A percentile compares a stretch with the other conserved stretches of the same genome.
Conservation (phyloP, 345 rosid genomes). For the Trapa bicornis region DNA sequence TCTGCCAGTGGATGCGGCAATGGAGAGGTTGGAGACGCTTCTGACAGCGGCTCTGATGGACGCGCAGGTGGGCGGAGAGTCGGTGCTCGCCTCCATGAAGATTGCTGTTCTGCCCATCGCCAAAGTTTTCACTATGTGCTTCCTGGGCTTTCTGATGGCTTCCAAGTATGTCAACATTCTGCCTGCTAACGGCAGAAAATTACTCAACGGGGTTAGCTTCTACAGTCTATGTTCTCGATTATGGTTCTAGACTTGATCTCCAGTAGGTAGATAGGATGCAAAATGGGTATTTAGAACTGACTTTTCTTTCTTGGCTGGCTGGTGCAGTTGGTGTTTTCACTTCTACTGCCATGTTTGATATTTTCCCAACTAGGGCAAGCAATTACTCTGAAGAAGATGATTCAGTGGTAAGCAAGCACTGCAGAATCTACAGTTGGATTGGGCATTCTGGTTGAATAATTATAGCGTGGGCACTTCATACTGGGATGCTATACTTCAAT, state of each 20-base stretch:
- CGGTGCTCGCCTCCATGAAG: slow-evolving; percentile 51
- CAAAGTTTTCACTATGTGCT: slow-evolving; percentile 89
- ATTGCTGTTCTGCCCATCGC: slow-evolving; percentile 92
- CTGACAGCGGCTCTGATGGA: slow-evolving; percentile 23
- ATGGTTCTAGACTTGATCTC: neutral
- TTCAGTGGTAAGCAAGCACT: slow-evolving; percentile 53
- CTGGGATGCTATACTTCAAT: neutral
- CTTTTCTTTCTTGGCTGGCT: neutral
- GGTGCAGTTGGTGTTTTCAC: slow-evolving; percentile 83
- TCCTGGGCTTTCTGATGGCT: slow-evolving; percentile 93
- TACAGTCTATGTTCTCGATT: neutral
- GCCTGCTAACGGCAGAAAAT: slow-evolving; percentile 81
- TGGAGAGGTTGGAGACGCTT: slow-evolving; percentile 23
- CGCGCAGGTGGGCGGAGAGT: slow-evolving; percentile 32
- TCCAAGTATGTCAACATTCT: slow-evolving; percentile 86
- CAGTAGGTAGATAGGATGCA: neutral
- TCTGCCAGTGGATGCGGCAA: neutral
- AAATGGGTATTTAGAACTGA: neutral
- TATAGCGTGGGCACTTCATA: neutral
- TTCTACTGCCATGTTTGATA: slow-evolving; percentile 93
- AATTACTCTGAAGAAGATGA: slow-evolving; percentile 67
- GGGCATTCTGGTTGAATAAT: neutral
- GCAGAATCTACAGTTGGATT: neutral
- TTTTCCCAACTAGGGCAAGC: slow-evolving; percentile 98
- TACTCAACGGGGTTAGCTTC: slow-evolving; percentile 51